These are phyloP conservation scores for Naegleria lovaniensis DNA, from an alignment of 208 protist genomes.

Conservation along the genomic window DNA sequence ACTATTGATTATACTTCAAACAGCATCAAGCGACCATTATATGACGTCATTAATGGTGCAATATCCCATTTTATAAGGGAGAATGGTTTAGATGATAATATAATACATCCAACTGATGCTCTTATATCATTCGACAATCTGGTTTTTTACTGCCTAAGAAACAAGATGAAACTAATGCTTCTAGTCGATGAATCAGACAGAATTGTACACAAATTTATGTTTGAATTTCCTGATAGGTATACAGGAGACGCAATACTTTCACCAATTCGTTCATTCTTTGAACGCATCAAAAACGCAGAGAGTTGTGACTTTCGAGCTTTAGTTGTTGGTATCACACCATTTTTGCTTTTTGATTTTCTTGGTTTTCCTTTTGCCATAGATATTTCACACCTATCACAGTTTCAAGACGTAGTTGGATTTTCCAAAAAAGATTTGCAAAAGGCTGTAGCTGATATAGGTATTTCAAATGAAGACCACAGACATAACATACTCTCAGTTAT, in stretches of 20 bases:
- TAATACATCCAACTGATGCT: neutral
- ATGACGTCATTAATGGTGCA: neutral
- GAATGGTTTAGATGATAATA: neutral
- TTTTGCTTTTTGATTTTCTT: neutral
- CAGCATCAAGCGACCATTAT: neutral
- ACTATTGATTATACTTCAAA: neutral
- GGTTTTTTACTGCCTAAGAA: neutral
- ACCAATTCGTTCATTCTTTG: neutral
- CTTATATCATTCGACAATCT: neutral
- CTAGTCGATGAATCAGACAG: conserved; percentile 3
- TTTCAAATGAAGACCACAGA: neutral
- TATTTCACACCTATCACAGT: neutral
- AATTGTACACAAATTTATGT: neutral
- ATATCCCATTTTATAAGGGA: neutral
- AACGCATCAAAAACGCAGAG: neutral
- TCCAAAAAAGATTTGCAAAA: neutral
- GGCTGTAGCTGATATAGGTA: neutral
- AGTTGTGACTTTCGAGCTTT: neutral
- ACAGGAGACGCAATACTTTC: neutral
- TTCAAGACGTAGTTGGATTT: neutral
- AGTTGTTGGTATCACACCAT: neutral
- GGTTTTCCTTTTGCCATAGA: neutral
- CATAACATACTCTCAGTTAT: neutral
- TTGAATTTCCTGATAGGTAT: neutral
- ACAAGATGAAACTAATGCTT: neutral